Evolutionary conservation across 2,329 filamentous ascomycete species (phyloP).

Genomic region (Ophiostoma sp.): DNA sequence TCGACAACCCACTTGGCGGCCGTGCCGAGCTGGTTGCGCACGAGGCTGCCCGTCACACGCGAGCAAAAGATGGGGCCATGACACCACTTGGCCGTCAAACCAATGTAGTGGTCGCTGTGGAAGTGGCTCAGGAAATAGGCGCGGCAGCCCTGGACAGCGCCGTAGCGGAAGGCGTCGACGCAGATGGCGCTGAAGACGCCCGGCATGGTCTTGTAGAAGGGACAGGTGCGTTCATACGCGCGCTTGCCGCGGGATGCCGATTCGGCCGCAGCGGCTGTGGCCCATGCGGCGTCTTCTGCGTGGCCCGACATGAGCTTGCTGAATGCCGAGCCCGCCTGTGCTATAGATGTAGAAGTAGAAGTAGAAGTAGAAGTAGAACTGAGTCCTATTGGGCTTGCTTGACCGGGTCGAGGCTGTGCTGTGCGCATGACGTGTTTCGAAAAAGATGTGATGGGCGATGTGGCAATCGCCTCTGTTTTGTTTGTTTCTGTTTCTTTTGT

Average conservation of each 20-base stretch:
- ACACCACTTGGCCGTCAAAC: slow-evolving; percentile 78
- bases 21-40: slow-evolving; percentile 78
- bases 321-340: slow-evolving; percentile 63
- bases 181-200: slow-evolving; percentile 71
- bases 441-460: slow-evolving; percentile 31
- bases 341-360: slow-evolving; percentile 20
- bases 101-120: slow-evolving; percentile 95
- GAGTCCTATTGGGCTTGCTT: slow-evolving; percentile 69
- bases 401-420: slow-evolving; percentile 68
- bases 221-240: slow-evolving; percentile 83
- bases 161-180: slow-evolving; percentile 94
- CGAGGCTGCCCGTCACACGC: slow-evolving; percentile 81
- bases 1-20: slow-evolving; percentile 79
- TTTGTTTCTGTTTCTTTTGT: neutral
- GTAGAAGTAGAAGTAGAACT: slow-evolving; percentile 31
- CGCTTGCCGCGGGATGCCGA: slow-evolving; percentile 73
- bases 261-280: slow-evolving; percentile 75
- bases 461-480: neutral
- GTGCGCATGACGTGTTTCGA: slow-evolving; percentile 62
- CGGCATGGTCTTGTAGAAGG: slow-evolving; percentile 97
- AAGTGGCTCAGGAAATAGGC: slow-evolving; percentile 98
- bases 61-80: slow-evolving; percentile 98
- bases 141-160: slow-evolving; percentile 82
- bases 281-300: slow-evolving; percentile 87
- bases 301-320: slow-evolving; percentile 89